Evolutionary conservation across 495 filamentous ascomycete species (phyloP).

Genomic region (Hypoxylon subgilvum): DNA sequence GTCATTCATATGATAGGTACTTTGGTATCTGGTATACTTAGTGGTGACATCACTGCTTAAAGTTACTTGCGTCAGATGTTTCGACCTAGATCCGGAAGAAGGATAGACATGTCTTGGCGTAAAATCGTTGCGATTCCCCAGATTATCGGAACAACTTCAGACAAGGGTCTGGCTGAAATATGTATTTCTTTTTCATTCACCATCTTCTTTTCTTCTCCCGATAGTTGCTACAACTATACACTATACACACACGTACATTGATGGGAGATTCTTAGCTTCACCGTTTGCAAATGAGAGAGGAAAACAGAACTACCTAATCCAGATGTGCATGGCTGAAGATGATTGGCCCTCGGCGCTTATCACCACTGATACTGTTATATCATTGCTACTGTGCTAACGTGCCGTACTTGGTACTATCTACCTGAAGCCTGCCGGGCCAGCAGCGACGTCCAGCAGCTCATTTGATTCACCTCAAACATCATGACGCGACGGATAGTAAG

Average conservation of each 20-base stretch:
- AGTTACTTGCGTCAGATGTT: slow-evolving; percentile 6
- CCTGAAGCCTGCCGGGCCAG: slow-evolving; percentile 7
- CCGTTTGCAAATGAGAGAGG: too few relatives aligned
- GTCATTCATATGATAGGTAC: too few relatives aligned
- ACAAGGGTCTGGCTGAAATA: slow-evolving; percentile 22
- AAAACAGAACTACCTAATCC: too few relatives aligned
- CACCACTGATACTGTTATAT: slow-evolving; percentile 33
- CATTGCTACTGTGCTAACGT: slow-evolving; percentile 38
- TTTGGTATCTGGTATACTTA: slow-evolving; percentile 1
- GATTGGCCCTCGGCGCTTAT: slow-evolving; percentile 35
- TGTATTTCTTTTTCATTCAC: slow-evolving; percentile 11
- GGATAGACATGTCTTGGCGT: slow-evolving; percentile 30
- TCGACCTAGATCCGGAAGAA: slow-evolving; percentile 16
- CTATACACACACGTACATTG: too few relatives aligned
- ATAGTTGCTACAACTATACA: too few relatives aligned
- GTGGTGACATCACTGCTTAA: not conserved
- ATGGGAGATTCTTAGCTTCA: too few relatives aligned
- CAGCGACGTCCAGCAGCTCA: slow-evolving; percentile 17
- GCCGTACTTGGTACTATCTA: slow-evolving; percentile 23
- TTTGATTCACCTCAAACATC: slow-evolving; percentile 32
- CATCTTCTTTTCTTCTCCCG: slow-evolving; percentile 7
- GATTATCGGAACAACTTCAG: slow-evolving; percentile 26
- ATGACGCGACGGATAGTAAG: slow-evolving; percentile 58
- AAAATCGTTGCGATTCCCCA: slow-evolving; percentile 35
- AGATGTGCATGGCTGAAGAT: slow-evolving; percentile 37